Evolutionary conservation across 2,329 filamentous ascomycete genomes (phyloP).

Genomic region (Aspergillus calidoustus): DNA sequence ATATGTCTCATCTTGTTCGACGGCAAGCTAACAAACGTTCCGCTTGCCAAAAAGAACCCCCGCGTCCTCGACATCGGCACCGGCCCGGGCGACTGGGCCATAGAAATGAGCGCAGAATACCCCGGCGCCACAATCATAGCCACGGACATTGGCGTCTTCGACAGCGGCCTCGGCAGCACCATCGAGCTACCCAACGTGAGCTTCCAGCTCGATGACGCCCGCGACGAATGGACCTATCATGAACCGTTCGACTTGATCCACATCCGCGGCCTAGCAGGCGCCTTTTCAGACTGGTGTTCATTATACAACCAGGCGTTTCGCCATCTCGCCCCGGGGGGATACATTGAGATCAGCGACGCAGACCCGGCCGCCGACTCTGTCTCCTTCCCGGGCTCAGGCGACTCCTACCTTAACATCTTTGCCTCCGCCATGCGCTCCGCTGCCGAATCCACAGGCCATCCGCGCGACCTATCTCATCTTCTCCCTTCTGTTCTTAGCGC

Average conservation of each 20-base stretch:
- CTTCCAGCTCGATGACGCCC: constrained; percentile 57
- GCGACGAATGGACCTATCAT: constrained; percentile 54
- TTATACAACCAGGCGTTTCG: constrained; percentile 53
- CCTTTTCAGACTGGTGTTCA: constrained; percentile 51
- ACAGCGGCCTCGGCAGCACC: constrained; percentile 40
- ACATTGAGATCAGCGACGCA: constrained; percentile 52
- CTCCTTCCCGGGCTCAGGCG: constrained; percentile 24
- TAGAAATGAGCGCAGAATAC: constrained; percentile 50
- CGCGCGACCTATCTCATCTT: constrained; percentile 50
- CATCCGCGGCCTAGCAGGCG: constrained; percentile 53
- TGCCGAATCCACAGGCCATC: constrained; percentile 45
- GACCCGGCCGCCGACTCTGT: constrained; percentile 36
- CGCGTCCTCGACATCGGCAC: constrained; percentile 52
- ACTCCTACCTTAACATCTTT: constrained; percentile 42
- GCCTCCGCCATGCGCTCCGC: constrained; percentile 43
- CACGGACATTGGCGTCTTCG: constrained; percentile 48
- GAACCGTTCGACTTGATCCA: constrained; percentile 56
- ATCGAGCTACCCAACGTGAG: constrained; percentile 46
- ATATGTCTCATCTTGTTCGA: constrained; percentile 58
- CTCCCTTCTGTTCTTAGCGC: constrained; percentile 43
- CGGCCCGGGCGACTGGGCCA: constrained; percentile 56
- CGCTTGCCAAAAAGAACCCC: constrained; percentile 31
- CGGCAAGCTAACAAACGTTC: constrained; percentile 37
- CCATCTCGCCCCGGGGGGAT: constrained; percentile 52
- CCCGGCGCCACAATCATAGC: constrained; percentile 55